Evolutionary conservation across 257 asterid species (phyloP).

Genomic region (Solanum chiquidenum): DNA sequence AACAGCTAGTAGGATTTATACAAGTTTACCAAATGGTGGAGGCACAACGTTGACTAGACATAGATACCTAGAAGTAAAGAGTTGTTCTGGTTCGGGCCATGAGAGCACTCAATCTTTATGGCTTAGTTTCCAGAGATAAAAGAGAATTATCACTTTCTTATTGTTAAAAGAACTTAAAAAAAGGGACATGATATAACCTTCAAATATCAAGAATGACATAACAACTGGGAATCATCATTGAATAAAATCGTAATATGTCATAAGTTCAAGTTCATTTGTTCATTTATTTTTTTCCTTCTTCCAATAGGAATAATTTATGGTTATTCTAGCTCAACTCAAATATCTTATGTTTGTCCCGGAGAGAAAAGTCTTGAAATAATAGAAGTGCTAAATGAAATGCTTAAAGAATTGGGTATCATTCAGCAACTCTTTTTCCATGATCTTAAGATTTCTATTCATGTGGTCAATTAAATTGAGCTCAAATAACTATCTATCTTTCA

Average conservation of each 20-base stretch:
- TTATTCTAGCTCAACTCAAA: background rate
- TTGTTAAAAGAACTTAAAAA: background rate
- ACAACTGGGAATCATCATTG: background rate
- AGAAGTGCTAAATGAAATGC: background rate
- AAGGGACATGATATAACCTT: background rate
- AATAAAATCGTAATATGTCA: background rate
- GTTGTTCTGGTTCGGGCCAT: background rate
- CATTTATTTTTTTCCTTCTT: background rate
- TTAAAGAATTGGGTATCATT: background rate
- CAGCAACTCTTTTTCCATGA: background rate
- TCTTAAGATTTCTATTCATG: background rate
- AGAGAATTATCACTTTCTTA: background rate
- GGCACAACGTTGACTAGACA: background rate
- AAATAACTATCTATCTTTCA: background rate
- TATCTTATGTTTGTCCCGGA: background rate
- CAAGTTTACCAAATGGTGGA: background rate
- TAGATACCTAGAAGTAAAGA: background rate
- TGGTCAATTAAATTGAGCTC: background rate
- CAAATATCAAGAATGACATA: background rate
- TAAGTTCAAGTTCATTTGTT: background rate
- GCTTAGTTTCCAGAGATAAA: background rate
- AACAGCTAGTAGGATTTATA: background rate
- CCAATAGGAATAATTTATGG: background rate
- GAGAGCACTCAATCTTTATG: background rate
- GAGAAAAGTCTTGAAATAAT: background rate